These are phyloP conservation scores for Fusarium drepaniforme DNA, from an alignment of 2,329 filamentous ascomycete species.

Conservation along the genomic window DNA sequence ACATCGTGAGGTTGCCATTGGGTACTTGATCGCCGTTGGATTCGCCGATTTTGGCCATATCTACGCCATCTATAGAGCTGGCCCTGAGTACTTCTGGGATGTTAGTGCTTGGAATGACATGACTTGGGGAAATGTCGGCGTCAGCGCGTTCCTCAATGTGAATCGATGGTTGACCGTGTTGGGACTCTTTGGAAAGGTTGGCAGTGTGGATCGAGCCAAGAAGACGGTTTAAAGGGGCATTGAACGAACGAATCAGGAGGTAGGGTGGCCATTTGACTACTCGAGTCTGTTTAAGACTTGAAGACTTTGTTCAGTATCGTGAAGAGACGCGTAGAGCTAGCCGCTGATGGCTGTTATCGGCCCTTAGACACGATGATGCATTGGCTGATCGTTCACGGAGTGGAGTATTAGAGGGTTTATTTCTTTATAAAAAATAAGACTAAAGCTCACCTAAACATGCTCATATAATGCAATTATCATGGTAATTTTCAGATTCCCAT, in stretches of 20 bases:
- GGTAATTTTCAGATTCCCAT: not conserved
- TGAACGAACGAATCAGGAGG: not conserved
- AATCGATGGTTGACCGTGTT: conserved; percentile 13
- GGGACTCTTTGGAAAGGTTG: conserved; percentile 3
- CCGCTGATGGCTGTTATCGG: not conserved
- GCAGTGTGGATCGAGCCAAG: not conserved
- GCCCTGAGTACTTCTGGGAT: conserved; percentile 10
- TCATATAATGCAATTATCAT: not conserved
- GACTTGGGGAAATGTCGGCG: conserved; percentile 12
- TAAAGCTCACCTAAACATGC: not conserved
- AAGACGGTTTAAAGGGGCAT: not conserved
- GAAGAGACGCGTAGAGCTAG: not conserved
- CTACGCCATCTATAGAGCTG: not conserved
- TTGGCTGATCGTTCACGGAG: not conserved
- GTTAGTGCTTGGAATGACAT: conserved; percentile 3
- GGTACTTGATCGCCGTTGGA: not conserved
- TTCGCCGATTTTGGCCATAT: conserved; percentile 3
- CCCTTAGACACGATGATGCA: not conserved
- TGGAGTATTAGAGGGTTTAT: not conserved
- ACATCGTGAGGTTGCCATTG: not conserved
- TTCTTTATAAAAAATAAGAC: not conserved
- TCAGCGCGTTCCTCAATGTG: conserved; percentile 11
- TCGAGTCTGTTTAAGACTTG: not conserved
- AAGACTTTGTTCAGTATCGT: not conserved
- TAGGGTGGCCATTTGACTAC: not conserved